Base-by-base conservation (phyloP, 768 basidiomycete genomes). In the Postia placenta region DNA sequence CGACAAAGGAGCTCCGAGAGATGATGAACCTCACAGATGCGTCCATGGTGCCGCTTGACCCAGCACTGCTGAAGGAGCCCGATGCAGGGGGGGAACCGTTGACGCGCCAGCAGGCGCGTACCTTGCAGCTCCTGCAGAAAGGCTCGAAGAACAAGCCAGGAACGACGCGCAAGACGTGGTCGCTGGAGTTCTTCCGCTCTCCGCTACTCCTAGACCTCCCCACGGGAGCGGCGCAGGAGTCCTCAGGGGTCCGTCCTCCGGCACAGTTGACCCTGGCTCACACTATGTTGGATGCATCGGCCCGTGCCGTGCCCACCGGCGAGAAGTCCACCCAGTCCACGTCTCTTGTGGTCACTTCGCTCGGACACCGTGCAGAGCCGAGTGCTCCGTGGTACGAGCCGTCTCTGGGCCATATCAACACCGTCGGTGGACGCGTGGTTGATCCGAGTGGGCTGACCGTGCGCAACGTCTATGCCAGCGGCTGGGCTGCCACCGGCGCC, bases 401-500 rank as follows among this genome's bases (percentile, higher is more conserved):
- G 0, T 58, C 65, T 1, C 63, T 79, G 3, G 67, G 75, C 2
- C 83, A 81, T 56, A 67, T 88, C 12, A 76, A 80, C n/a, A 76
- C 76, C 1, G 53, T 64, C 2, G 64, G 65, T 5, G 79, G 79
- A 3, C 73, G 81, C 11, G 68, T 88, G 6, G 58, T 78, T 23
- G 69, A 70, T 11, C 56, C 63, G 2, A 55, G 54, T 4, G 63
- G 67, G 11, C 58, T 58, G 1, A 47, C 64, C 15, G 55, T 83
- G 30, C 74, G 71, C 30, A 80, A 79, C 50, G 72, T 94, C n/a
- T 99, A 96, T 61, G 86, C 91, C 1, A 85, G 89, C 1, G 95
- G 95, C 9, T 99, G 96, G 96, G 85, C 91, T 2, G 85, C 91
- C 2, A 82, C 79, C 2, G 95, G 95, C 28, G 93, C 96, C 0